Base-by-base conservation (phyloP, 2,329 filamentous ascomycete species). In the Neodidymelliopsis sp. region DNA sequence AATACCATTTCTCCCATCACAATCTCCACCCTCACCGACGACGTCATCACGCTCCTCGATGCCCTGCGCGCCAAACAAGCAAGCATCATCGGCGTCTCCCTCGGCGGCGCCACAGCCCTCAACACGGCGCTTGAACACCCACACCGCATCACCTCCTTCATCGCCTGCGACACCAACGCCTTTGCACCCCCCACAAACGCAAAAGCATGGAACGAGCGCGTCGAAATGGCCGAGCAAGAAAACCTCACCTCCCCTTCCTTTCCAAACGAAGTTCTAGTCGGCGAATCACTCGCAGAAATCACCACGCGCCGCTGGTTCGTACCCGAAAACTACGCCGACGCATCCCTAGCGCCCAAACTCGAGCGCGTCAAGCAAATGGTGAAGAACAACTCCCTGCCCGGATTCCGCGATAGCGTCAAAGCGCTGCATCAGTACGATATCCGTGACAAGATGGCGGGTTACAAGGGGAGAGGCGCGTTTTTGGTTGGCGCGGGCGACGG, bases 221-320 rank as follows among this genome's bases (percentile, higher is more conserved):
- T 90, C 45, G 81, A 76, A 0, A 71, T 92, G 3, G 85, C 88
- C 0, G 85, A 89, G 62, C 75, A 76, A n/a, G 77, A 83, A 54
- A 70, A 70, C 8, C 69, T 75, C 0, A 39, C 56, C 41, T 28
- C 69, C 57, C 2, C 63, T 8, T 38, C 49, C 1, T n/a, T 33
- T 1, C 49, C 54, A 0, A 77, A 78, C 2, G 81, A 82, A 18
- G 67, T 76, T 0, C 82, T 90, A 4, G 87, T 91, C 25, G 77
- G 80, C 19, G 70, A 73, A 34, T 76, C 82, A 40, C 79, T 96
- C 6, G 90, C 91, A 0, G 81, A 81, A 28, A 73, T 83, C 43
- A 96, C 91, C 0, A 87, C 90, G 0, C 78, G 81, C 45, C 79
- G 91, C 13, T 96, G 91, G 91, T 92, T 95, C 59, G 79, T 81